phyloP scores from a whole-genome alignment of 495 filamentous ascomycete species.

The Talaromyces liani region DNA sequence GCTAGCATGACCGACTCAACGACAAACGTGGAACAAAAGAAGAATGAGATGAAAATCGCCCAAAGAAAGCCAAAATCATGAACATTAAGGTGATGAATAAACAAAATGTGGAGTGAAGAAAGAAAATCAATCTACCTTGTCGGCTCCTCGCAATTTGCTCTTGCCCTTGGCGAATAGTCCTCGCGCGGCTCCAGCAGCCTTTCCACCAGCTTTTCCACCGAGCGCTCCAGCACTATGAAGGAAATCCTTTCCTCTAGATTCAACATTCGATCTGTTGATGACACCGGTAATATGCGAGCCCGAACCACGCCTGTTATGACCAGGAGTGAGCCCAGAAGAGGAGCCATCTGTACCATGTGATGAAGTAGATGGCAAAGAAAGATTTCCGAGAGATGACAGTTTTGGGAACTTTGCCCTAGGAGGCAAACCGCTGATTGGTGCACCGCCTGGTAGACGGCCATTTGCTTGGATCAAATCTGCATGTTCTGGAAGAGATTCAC shows the following conservation, averaged over 20 bases:
- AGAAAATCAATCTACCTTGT: constrained; percentile 65
- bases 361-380: constrained; percentile 17
- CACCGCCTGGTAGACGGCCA: constrained; percentile 21
- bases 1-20: constrained; percentile 13
- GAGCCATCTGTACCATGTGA: constrained; percentile 38
- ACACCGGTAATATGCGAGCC: constrained; percentile 28
- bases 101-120: constrained; percentile 24
- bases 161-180: constrained; percentile 81
- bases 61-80: constrained; percentile 8
- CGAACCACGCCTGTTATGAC: constrained; percentile 28
- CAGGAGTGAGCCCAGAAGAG: constrained; percentile 20
- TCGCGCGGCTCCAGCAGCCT: constrained; percentile 55
- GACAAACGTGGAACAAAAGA: constrained; percentile 14
- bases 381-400: constrained; percentile 25
- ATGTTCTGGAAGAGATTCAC: constrained; percentile 46
- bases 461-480: constrained; percentile 31
- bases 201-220: constrained; percentile 59
- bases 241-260: constrained; percentile 75
- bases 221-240: constrained; percentile 69
- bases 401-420: constrained; percentile 43
- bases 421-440: constrained; percentile 23
- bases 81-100: constrained; percentile 21
- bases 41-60: constrained; percentile 32
- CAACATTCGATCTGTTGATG: constrained; percentile 42
- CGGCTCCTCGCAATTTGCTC: constrained; percentile 65